phyloP scores from a whole-genome alignment of 2,329 filamentous ascomycete genomes.

The Ilyonectria destructans region DNA sequence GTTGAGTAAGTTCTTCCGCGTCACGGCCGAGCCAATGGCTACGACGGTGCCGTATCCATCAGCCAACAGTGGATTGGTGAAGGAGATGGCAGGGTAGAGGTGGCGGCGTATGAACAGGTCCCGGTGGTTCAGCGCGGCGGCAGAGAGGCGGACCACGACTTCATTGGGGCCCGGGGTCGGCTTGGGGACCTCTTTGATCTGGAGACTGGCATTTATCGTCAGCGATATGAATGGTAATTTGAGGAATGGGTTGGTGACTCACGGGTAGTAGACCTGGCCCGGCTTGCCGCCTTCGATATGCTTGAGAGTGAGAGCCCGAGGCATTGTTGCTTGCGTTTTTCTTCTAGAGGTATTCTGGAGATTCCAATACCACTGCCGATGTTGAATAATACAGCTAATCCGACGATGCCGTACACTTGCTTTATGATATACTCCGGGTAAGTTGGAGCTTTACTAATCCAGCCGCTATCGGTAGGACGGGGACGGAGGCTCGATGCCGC shows the following conservation, averaged over 20 bases:
- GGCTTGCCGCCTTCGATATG: slow-evolving; percentile 84
- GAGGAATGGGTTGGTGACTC: slow-evolving; percentile 45
- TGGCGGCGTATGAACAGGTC: slow-evolving; percentile 96
- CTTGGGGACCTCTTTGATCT: slow-evolving; percentile 73
- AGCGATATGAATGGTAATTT: slow-evolving; percentile 12
- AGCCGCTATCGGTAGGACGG: slow-evolving; percentile 10
- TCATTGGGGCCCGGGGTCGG: slow-evolving; percentile 77
- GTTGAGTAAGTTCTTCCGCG: slow-evolving; percentile 61
- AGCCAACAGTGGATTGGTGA: slow-evolving; percentile 83
- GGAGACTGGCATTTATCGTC: slow-evolving; percentile 61
- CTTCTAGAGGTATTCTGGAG: slow-evolving; percentile 1
- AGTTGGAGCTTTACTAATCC: slow-evolving; percentile 19
- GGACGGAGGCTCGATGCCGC: slow-evolving; percentile 14
- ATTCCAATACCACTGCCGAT: background rate
- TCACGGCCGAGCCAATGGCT: slow-evolving; percentile 68
- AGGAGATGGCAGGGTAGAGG: slow-evolving; percentile 89
- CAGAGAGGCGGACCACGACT: slow-evolving; percentile 82
- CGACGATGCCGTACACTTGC: background rate
- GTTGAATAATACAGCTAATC: background rate
- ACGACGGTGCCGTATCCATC: slow-evolving; percentile 87
- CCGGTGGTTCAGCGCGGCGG: slow-evolving; percentile 92
- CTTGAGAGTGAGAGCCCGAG: slow-evolving; percentile 74
- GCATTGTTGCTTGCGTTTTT: slow-evolving; percentile 57
- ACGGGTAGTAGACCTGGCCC: slow-evolving; percentile 90
- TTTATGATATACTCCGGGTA: slow-evolving; percentile 11